Percentiles rank a stretch among this genome's conserved stretches.
Evolutionary conservation across 2,329 filamentous ascomycete species (phyloP).

Genomic region (Sclerotinia minor): DNA sequence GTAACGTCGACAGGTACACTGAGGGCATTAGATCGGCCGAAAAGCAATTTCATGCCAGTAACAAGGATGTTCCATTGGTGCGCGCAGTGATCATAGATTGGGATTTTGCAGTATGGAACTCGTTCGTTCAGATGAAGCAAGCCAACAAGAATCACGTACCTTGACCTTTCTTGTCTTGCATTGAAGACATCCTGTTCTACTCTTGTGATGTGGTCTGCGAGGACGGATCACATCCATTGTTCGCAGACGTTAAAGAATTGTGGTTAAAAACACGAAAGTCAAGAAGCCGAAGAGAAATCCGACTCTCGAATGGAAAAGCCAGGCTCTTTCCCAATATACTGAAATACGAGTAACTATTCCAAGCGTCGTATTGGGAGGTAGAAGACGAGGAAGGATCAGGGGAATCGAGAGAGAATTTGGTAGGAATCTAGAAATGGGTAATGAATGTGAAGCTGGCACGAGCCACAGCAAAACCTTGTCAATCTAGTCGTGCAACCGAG

Average conservation of each 20-base stretch:
- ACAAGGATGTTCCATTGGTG: slow-evolving; percentile 10
- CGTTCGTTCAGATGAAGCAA: neutral
- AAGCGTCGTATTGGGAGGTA: slow-evolving; percentile 10
- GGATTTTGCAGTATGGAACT: neutral
- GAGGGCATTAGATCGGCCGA: neutral
- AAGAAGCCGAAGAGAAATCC: neutral
- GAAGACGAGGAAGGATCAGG: slow-evolving; percentile 1
- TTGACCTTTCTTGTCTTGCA: slow-evolving; percentile 44
- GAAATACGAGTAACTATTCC: slow-evolving; percentile 3
- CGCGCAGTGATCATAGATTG: slow-evolving; percentile 4
- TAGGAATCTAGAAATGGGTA: neutral
- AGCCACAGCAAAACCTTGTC: slow-evolving; percentile 9
- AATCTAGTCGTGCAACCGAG: neutral
- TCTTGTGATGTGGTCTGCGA: slow-evolving; percentile 41
- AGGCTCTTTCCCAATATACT: neutral
- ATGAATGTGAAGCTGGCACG: neutral
- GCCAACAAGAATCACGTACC: slow-evolving; percentile 33
- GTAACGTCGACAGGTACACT: neutral
- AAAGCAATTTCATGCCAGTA: slow-evolving; percentile 1
- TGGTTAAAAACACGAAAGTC: neutral
- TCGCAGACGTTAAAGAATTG: too few species aligned
- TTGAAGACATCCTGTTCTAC: slow-evolving; percentile 41
- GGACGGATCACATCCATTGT: slow-evolving; percentile 24
- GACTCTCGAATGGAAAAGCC: neutral
- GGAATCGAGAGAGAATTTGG: neutral